These are phyloP conservation scores for Xylaria sp. DNA, from an alignment of 2,329 filamentous ascomycete genomes.

Conservation along the genomic window DNA sequence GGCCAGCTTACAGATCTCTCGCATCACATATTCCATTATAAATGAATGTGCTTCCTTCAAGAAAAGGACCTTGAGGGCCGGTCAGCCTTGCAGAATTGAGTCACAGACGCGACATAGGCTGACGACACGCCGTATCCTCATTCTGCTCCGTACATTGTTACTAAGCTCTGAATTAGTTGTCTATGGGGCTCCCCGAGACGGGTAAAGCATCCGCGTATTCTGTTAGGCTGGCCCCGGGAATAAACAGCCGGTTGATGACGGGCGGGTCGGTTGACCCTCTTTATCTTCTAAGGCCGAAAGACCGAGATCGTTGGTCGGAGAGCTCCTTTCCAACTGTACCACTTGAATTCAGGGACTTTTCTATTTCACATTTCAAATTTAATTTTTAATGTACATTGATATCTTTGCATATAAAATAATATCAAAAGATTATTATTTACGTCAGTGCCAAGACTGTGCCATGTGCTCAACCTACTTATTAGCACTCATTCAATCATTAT, in stretches of 20 bases:
- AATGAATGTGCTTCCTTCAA: not conserved
- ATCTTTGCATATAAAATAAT: not conserved
- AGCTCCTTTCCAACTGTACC: not conserved
- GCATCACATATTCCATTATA: not conserved
- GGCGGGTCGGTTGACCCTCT: slow-evolving; percentile 27
- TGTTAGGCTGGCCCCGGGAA: slow-evolving; percentile 18
- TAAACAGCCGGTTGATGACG: slow-evolving; percentile 28
- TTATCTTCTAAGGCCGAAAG: slow-evolving; percentile 26
- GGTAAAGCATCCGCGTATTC: slow-evolving; percentile 10
- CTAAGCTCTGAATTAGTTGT: not conserved
- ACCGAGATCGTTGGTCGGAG: slow-evolving; percentile 19
- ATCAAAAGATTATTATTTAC: not conserved
- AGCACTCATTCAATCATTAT: not conserved
- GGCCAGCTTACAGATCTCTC: not conserved
- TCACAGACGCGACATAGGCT: not conserved
- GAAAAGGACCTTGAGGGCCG: not conserved
- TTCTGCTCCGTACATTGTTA: not conserved
- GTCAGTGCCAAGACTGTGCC: not conserved
- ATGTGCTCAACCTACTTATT: not conserved
- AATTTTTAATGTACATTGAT: not conserved
- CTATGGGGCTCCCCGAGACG: slow-evolving; percentile 20
- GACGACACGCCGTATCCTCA: not conserved
- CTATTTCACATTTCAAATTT: not conserved
- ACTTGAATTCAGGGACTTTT: not conserved
- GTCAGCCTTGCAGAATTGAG: not conserved